Conservation (phyloP, 2,329 filamentous ascomycete genomes). For the Alternaria sp. region DNA sequence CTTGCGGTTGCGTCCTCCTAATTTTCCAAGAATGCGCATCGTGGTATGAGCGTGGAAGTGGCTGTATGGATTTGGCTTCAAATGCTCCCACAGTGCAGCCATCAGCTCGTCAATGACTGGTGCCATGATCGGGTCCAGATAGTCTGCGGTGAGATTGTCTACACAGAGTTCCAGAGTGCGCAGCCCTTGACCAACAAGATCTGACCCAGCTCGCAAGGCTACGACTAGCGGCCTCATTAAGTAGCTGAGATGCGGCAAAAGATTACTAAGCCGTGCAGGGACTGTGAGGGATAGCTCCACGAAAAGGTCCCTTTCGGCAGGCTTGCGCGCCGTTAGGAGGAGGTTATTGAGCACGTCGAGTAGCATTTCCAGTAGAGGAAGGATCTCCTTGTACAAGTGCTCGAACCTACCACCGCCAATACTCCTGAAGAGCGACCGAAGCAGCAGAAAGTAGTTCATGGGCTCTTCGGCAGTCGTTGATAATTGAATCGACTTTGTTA, state of each 20-base stretch:
- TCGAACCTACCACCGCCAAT: conserved; percentile 98
- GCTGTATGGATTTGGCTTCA: conserved; percentile 91
- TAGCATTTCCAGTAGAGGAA: conserved; percentile 95
- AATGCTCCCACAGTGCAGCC: conserved; percentile 95
- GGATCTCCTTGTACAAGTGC: conserved; percentile 96
- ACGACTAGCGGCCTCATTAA: conserved; percentile 98
- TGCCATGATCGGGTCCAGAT: conserved; percentile 98
- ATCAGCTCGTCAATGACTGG: conserved; percentile 98
- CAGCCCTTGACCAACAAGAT: conserved; percentile 92
- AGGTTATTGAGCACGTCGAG: conserved; percentile 97
- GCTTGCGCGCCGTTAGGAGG: conserved; percentile 87
- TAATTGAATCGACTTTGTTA: conserved; percentile 95
- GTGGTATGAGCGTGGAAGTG: conserved; percentile 98
- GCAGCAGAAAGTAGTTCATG: conserved; percentile 96
- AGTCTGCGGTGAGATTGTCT: conserved; percentile 97
- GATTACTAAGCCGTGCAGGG: conserved; percentile 89
- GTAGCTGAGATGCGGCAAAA: conserved; percentile 93
- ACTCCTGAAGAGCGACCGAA: conserved; percentile 91
- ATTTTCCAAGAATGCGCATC: conserved; percentile 94
- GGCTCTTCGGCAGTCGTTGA: conserved; percentile 96
- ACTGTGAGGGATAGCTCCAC: conserved; percentile 97
- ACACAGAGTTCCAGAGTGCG: conserved; percentile 95
- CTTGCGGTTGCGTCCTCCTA: conserved; percentile 93
- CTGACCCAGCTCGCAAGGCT: conserved; percentile 86
- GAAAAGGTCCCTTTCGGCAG: conserved; percentile 90